Percentiles rank a stretch among this genome's conserved stretches.
These are phyloP conservation scores for Arachis hypogaea DNA, from an alignment of 306 rosid species.

Conservation along the genomic window DNA sequence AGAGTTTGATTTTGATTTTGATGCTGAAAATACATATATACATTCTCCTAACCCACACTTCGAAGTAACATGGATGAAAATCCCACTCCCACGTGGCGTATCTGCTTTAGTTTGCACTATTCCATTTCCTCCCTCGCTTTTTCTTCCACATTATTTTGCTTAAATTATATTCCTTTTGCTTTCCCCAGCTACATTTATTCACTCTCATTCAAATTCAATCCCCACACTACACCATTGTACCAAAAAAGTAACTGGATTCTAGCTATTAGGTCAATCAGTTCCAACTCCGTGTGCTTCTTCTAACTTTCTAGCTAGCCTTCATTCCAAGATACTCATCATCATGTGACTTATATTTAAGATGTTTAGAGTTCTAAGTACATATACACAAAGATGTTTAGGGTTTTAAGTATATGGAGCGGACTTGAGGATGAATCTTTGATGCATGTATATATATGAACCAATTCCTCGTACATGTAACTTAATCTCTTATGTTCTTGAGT, in stretches of 20 bases:
- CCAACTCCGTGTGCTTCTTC: background rate
- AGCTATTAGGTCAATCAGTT: background rate
- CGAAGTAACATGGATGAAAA: too few relatives aligned
- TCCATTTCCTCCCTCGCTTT: background rate
- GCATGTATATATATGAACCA: too few relatives aligned
- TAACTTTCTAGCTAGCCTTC: background rate
- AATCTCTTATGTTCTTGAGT: too few relatives aligned
- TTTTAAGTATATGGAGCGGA: too few relatives aligned
- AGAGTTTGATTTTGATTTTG: too few relatives aligned
- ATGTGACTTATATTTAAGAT: background rate
- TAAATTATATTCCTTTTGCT: background rate
- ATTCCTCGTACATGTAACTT: too few relatives aligned
- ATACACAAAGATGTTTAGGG: too few relatives aligned
- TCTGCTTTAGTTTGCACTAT: background rate
- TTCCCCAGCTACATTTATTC: background rate
- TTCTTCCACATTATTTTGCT: background rate
- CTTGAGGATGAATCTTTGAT: too few relatives aligned
- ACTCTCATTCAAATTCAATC: background rate
- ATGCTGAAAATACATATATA: too few relatives aligned
- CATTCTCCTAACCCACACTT: too few relatives aligned
- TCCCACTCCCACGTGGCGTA: background rate
- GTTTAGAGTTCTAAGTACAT: background rate
- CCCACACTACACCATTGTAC: background rate
- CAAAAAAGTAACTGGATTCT: background rate
- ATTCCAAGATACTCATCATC: background rate